Conservation (phyloP, 257 asterid genomes). For the Avicennia marina region DNA sequence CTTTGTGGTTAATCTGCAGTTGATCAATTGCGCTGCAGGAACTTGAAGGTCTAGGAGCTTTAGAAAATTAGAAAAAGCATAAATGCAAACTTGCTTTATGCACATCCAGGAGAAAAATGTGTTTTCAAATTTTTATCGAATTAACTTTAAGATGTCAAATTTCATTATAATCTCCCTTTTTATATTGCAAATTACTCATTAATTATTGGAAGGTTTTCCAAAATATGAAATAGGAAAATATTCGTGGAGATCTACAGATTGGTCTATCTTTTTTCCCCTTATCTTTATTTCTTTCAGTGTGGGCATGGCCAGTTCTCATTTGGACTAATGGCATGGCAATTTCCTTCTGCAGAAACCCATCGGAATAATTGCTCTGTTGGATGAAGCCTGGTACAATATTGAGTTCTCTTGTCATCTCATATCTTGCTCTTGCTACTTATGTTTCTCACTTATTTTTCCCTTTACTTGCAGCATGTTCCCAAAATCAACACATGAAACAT, state of each 20-base stretch:
- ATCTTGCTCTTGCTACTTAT: slow-evolving; percentile 15
- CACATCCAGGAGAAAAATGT: no score
- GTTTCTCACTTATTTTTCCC: slow-evolving; percentile 23
- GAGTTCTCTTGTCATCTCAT: slow-evolving; percentile 26
- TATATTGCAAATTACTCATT: no score
- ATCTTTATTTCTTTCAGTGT: no score
- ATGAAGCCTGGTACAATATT: slow-evolving; percentile 86
- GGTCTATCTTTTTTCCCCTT: not conserved
- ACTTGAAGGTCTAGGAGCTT: slow-evolving; percentile 3
- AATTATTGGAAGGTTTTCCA: slow-evolving; percentile 1
- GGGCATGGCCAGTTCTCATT: no score
- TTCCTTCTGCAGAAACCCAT: slow-evolving; percentile 84
- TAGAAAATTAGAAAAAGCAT: not conserved
- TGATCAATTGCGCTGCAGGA: not conserved
- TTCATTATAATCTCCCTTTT: no score
- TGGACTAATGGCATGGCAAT: slow-evolving; percentile 20
- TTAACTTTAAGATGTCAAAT: no score
- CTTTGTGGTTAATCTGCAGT: slow-evolving; percentile 5
- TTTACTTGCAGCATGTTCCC: slow-evolving; percentile 88
- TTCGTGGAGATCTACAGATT: slow-evolving; percentile 3
- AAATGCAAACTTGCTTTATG: slow-evolving; percentile 3
- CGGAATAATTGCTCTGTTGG: slow-evolving; percentile 90
- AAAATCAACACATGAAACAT: slow-evolving; percentile 89
- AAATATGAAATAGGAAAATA: not conserved
- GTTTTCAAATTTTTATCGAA: no score